Evolutionary conservation across 2,329 filamentous ascomycete species (phyloP).

Genomic region (Parastagonospora nodorum): DNA sequence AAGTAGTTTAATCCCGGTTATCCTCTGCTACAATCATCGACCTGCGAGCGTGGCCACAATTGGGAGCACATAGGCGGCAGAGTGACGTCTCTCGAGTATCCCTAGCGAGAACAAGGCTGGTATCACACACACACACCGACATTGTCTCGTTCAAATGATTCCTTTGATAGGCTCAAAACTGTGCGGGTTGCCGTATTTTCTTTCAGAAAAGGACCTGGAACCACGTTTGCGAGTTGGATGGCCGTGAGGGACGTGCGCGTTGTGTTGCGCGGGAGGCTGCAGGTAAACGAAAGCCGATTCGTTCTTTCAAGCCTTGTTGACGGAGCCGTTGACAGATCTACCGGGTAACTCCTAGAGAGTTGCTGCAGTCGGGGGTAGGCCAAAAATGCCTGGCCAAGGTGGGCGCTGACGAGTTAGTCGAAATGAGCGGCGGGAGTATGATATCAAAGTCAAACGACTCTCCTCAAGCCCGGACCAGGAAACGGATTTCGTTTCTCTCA

Average conservation of each 20-base stretch:
- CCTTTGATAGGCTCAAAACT: conserved; percentile 5
- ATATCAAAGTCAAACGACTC: too few species aligned
- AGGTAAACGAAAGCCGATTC: conserved; percentile 36
- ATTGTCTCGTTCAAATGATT: conserved; percentile 22
- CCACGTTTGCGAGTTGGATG: conserved; percentile 41
- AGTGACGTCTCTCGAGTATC: conserved; percentile 32
- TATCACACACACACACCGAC: conserved; percentile 16
- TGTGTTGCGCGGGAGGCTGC: conserved; percentile 38
- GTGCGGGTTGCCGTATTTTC: conserved; percentile 19
- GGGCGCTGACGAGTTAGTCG: too few species aligned
- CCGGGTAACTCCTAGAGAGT: not conserved
- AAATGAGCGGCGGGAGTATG: too few species aligned
- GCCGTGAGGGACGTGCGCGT: conserved; percentile 34
- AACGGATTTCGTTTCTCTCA: not conserved
- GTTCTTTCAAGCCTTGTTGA: conserved; percentile 22
- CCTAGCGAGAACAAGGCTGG: conserved; percentile 12
- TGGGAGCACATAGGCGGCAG: conserved; percentile 5
- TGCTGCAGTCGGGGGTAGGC: too few species aligned
- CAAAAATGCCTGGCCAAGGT: too few species aligned
- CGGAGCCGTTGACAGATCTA: conserved; percentile 17
- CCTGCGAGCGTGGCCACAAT: not conserved
- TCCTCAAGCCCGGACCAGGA: too few species aligned
- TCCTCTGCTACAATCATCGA: not conserved
- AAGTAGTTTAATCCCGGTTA: not conserved
- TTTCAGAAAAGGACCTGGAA: conserved; percentile 17